Evolutionary conservation across 2,329 filamentous ascomycete genomes (phyloP), one percentile per base, ranked within the genome.

Genomic region (Calonectria hongkongensis): DNA sequence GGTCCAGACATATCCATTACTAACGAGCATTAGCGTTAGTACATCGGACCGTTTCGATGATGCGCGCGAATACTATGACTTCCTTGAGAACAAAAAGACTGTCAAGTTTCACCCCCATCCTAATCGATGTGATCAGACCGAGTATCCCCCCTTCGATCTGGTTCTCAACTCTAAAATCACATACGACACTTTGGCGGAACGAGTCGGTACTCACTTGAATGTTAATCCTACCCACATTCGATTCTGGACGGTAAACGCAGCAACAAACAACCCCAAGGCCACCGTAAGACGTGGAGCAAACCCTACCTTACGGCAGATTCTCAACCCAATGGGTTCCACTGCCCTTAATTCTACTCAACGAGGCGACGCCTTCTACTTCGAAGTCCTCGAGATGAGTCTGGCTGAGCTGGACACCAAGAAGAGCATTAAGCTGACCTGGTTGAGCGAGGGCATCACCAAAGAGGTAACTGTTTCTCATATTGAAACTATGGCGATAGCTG

Each of bases 401-500:
- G 94, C 94, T 28, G 97, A 99, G 83, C 89, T 98, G 51, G 97
- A 99, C 81, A 97, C 94, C 70, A 97, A 98, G 87, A 98, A 97
- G 87, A 91, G 88, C 70, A 87, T 98, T 75, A 96, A 94, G 83
- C 86, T 99, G 60, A 94, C 89, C 1, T 96, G 94, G 92, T 87
- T 99, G 56, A 94, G 93, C 48, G 97, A 99, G 75, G 97, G 97
- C 51, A 93, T 98, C 74, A 92, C 92, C 13, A 98, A 98, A 87
- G 96, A 98, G 86, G 94, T 95, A 84, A 82, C 12, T 18, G 27
- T 54, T 21, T n/a, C 8, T 3, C 28, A 39, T 1, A 2, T 60
- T 41, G 27, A 15, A 4, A 36, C 43, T 2, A 18, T 50, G 2
- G 15, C 5, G n/a, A 47, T 27, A 18, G 18, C 21, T 9, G 18